These are phyloP conservation scores for Kondoa subrosea DNA, from an alignment of 768 basidiomycete genomes.

Conservation along the genomic window DNA sequence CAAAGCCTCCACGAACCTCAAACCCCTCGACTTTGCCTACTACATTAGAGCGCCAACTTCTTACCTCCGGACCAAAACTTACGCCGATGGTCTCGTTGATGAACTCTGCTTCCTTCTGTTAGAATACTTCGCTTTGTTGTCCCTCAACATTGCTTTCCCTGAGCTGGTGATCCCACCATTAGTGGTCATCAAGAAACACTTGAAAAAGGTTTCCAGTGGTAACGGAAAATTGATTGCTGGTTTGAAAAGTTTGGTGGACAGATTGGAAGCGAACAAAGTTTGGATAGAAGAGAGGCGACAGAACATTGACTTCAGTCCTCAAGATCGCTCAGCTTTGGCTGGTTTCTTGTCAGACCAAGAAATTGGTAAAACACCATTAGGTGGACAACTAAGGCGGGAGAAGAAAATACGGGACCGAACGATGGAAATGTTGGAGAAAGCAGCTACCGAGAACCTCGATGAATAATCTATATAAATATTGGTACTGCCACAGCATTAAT, in stretches of 20 bases:
- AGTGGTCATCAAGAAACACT: constrained; percentile 50
- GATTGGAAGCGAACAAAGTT: constrained; percentile 61
- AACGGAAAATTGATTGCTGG: constrained; percentile 37
- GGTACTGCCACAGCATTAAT: neutral
- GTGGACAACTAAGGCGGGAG: constrained; percentile 48
- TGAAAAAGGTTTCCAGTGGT: constrained; percentile 44
- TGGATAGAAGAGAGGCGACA: constrained; percentile 62
- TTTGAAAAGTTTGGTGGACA: constrained; percentile 65
- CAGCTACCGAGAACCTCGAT: constrained; percentile 12
- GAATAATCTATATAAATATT: neutral
- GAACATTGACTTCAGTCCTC: constrained; percentile 57
- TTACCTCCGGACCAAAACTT: constrained; percentile 73
- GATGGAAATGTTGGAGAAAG: constrained; percentile 33
- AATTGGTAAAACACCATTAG: constrained; percentile 56
- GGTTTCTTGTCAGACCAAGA: constrained; percentile 40
- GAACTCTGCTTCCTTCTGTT: constrained; percentile 61
- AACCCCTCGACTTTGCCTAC: constrained; percentile 74
- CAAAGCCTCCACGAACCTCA: constrained; percentile 61
- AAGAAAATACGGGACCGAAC: constrained; percentile 53
- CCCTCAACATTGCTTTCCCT: constrained; percentile 81
- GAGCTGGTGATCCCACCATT: constrained; percentile 70
- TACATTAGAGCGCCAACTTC: constrained; percentile 71
- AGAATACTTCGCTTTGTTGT: constrained; percentile 60
- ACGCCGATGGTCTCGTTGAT: constrained; percentile 63
- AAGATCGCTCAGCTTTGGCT: constrained; percentile 49